Evolutionary conservation across 257 asterid genomes (phyloP).

Genomic region (Solanum phureja): DNA sequence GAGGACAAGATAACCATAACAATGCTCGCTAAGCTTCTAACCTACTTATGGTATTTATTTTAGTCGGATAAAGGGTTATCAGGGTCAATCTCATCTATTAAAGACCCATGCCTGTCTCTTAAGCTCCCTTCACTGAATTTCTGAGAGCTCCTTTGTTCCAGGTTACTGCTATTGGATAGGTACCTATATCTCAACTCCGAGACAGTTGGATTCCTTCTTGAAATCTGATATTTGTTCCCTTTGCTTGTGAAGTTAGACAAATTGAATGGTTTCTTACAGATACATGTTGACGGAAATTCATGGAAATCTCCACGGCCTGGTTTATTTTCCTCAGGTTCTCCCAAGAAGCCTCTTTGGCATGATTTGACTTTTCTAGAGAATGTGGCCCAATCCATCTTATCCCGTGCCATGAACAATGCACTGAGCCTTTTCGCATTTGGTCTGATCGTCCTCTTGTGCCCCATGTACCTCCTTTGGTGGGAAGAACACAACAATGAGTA

Average conservation of each 20-base stretch:
- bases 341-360: conserved; percentile 96
- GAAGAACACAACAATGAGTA: not conserved
- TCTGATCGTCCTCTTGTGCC: conserved; percentile 92
- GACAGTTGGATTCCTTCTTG: conserved; percentile 13
- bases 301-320: conserved; percentile 96
- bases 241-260: conserved; percentile 10
- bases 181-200: conserved; percentile 15
- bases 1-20: not conserved
- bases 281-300: conserved; percentile 84
- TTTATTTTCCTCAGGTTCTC: conserved; percentile 90
- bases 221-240: conserved; percentile 14
- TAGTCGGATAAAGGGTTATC: conserved; percentile 38
- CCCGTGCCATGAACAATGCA: conserved; percentile 45
- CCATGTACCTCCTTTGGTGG: conserved; percentile 70
- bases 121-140: conserved; percentile 11
- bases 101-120: conserved; percentile 14
- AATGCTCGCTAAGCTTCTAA: conserved; percentile 1
- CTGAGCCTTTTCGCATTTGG: conserved; percentile 96
- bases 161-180: conserved; percentile 6
- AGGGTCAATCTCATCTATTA: conserved; percentile 29
- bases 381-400: conserved; percentile 68
- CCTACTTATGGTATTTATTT: conserved; percentile 5
- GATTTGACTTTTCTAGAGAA: conserved; percentile 80
- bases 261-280: conserved; percentile 57
- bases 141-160: not conserved